Percentiles rank a stretch among this genome's conserved stretches.
These are phyloP conservation scores for Leucocoprinus leucothites DNA, from an alignment of 768 basidiomycete species.

Conservation along the genomic window DNA sequence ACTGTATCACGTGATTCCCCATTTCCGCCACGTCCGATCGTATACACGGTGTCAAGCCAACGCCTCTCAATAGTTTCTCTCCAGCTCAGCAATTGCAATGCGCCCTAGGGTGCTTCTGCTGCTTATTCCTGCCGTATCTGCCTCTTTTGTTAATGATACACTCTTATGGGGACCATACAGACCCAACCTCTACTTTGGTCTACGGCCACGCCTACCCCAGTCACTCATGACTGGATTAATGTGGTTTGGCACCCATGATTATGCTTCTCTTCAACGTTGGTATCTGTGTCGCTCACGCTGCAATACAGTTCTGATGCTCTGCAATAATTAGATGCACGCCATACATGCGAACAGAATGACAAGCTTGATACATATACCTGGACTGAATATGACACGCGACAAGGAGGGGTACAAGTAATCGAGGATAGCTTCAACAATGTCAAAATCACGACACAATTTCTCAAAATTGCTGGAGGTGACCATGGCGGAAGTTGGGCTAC, in stretches of 20 bases:
- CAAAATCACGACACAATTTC: conserved; percentile 76
- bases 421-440: conserved; percentile 83
- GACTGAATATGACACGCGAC: conserved; percentile 82
- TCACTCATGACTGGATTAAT: conserved; percentile 92
- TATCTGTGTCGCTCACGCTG: conserved; percentile 14
- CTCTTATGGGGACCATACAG: conserved; percentile 86
- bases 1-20: conserved; percentile 4
- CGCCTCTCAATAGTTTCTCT: not conserved
- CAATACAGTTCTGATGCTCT: conserved; percentile 9
- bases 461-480: conserved; percentile 81
- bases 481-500: conserved; percentile 90
- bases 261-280: conserved; percentile 64
- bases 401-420: conserved; percentile 83
- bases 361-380: conserved; percentile 80
- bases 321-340: conserved; percentile 57
- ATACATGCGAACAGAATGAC: conserved; percentile 88
- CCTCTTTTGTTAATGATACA: conserved; percentile 44
- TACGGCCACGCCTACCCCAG: conserved; percentile 79
- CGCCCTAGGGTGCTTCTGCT: conserved; percentile 43
- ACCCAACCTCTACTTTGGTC: conserved; percentile 93
- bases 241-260: conserved; percentile 92
- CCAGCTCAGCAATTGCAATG: conserved; percentile 28
- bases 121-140: conserved; percentile 34
- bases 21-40: conserved; percentile 10
- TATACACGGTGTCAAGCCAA: not conserved